Conservation (phyloP, 176 grass and related monocot genomes). For the Bromus sterilis region DNA sequence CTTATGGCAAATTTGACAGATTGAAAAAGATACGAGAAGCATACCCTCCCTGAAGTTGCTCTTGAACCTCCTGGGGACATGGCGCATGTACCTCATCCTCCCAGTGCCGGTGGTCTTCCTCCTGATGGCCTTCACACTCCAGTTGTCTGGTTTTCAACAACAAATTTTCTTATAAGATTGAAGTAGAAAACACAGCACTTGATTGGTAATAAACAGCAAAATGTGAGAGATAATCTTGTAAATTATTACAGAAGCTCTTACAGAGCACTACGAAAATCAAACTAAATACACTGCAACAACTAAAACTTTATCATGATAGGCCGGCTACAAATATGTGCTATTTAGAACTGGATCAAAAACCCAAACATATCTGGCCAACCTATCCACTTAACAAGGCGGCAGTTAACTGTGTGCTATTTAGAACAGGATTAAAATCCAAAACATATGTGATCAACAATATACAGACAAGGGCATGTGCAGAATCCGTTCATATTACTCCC, state of each 20-base stretch:
- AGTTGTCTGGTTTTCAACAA: conserved; percentile 51
- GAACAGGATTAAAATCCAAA: background rate
- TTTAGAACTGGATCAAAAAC: background rate
- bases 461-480: background rate
- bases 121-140: conserved; percentile 86
- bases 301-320: background rate
- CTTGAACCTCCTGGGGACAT: conserved; percentile 72
- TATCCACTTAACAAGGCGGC: too few species aligned
- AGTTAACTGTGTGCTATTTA: too few species aligned
- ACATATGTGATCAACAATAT: background rate
- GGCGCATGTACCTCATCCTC: conserved; percentile 87
- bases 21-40: background rate
- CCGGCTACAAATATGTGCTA: background rate
- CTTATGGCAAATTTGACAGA: background rate
- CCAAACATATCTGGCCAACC: background rate
- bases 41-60: conserved; percentile 93
- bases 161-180: background rate
- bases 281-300: too few species aligned
- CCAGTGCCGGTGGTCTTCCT: conserved; percentile 83
- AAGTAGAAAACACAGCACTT: background rate
- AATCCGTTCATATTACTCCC: too few species aligned
- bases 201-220: background rate
- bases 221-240: background rate
- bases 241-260: background rate
- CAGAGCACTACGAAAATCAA: background rate